Base-by-base conservation (phyloP, 345 rosid species). In the Citrus trifoliata region DNA sequence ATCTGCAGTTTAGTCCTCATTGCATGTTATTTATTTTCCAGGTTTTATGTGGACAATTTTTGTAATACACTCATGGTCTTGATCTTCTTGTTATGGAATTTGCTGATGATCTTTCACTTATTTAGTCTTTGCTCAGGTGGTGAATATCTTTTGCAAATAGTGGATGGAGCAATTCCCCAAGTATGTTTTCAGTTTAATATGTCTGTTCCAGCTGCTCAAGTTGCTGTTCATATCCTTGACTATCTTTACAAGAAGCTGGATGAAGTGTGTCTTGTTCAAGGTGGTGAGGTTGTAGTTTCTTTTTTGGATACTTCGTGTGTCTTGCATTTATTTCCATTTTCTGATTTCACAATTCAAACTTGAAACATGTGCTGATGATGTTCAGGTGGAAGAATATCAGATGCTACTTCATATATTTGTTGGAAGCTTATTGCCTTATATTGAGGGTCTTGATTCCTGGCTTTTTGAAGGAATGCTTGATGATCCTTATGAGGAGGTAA, bases 401-500 rank as follows among this genome's bases (percentile, higher is more conserved):
- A 88, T 93, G 98, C 81, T 91, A 69, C 89, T 96, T 80, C 90
- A 91, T 83, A 86, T 97, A 76, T 90, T 93, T 80, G 90, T 90
- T 73, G 97, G 91, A 85, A 90, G 93, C 81, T 81, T 88, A 70
- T 83, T 93, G 84, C 98, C 96, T 5, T 93, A 87, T 80, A 83
- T 93, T 64, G 90, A 92, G 80, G 85, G 87, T 71, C 90, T 96
- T 82, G 97, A 97, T 82, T 90, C 95, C 64, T 97, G 99, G 98
- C 87, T 93, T 81, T 93, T 90, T 82, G 92, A 91, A 77, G 99
- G 98, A 73, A 91, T 85, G 32, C 90, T 94, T 71, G 95, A 94
- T 80, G 98, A 94, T 84, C 98, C 98, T 72, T 94, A 87, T 80
- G 98, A 89, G 86, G 99, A 97, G 97, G 98, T 97, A 86, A 61